Base-by-base conservation (phyloP, 768 basidiomycete genomes). In the Panaeolus cyanescens region DNA sequence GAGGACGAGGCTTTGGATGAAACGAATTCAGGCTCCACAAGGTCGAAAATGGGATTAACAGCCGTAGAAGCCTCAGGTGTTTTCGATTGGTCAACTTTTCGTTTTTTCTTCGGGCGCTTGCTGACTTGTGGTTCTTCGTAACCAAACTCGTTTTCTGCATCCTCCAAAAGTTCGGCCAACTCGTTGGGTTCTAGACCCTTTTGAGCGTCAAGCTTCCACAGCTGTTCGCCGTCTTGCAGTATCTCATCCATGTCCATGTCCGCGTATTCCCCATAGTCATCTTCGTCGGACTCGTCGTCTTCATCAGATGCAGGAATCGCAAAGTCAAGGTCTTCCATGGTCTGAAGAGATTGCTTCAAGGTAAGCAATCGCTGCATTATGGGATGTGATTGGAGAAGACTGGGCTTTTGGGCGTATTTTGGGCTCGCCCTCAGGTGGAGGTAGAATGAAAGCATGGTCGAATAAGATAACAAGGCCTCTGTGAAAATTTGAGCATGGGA, bases 381-480 rank as follows among this genome's bases (percentile, higher is more conserved):
- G 4, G 92, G 90, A 70, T 89, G 90, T 15, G 79, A 74, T 69
- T 83, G 85, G 59, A 93, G 82, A 36, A 84, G 82, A 61, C 85
- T 82, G 9, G 85, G 90, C 33, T 80, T 83, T 58, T 80, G 79
- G 6, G 83, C 79, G 70, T 88, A 87, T 74, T 90, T 85, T 62
- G 84, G 79, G 37, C 83, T 83, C 22, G 91, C 80, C 17, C 92
- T 86, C n/a, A 99, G 81, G 72, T 95, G 87, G 37, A 99, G 78
- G 76, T 96, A 98, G 77, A 95, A 98, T 1, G 95, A 92, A 45
- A 99, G 87, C 2, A 88, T 89, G 0, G 95, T 92, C 19, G 92
- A 83, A 70, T 99, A 99, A 8, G 95, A 93, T 34, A 97, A 77
- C 2, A 96, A 80, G 1, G 95, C 85, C 80, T 99, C 96, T 98